Conservation (phyloP, 2,329 filamentous ascomycete genomes). For the Ascochyta clinopodiicola region DNA sequence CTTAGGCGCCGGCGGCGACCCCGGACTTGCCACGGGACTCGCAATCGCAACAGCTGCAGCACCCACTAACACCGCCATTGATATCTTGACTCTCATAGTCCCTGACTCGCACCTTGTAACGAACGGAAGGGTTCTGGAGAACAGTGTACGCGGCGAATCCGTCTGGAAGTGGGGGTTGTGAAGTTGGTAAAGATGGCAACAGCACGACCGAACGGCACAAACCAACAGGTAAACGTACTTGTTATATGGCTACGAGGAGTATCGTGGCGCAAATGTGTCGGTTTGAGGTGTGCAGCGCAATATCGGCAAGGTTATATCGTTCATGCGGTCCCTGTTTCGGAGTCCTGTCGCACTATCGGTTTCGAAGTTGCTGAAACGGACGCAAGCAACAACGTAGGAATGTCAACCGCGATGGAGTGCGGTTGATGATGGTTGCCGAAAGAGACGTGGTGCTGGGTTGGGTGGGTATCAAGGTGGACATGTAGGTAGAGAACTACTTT, state of each 20-base stretch:
- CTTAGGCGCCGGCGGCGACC: slow-evolving; percentile 4
- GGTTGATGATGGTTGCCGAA: background rate
- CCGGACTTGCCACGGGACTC: slow-evolving; percentile 24
- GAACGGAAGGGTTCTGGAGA: slow-evolving; percentile 18
- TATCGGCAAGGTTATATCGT: slow-evolving; percentile 5
- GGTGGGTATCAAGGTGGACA: background rate
- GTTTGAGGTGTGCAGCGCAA: slow-evolving; percentile 8
- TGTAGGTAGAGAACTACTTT: background rate
- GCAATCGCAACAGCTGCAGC: slow-evolving; percentile 24
- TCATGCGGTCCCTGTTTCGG: slow-evolving; percentile 17
- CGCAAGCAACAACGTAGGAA: background rate
- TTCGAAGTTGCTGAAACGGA: slow-evolving; percentile 15
- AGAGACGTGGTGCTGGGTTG: background rate
- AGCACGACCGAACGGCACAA: background rate
- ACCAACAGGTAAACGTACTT: slow-evolving; percentile 1
- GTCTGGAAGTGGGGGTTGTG: slow-evolving; percentile 1
- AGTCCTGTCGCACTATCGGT: slow-evolving; percentile 16
- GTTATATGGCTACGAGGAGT: slow-evolving; percentile 9
- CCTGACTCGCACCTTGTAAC: slow-evolving; percentile 2
- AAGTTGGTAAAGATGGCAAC: slow-evolving; percentile 9
- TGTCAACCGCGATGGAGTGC: background rate
- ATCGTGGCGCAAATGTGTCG: background rate
- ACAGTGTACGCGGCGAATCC: slow-evolving; percentile 4
- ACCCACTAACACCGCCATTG: slow-evolving; percentile 22
- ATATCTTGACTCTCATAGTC: slow-evolving; percentile 27